Evolutionary conservation across 2,329 filamentous ascomycete species (phyloP), one percentile per base, ranked within the genome.

Genomic region (Hypoxylon rubiginosum): DNA sequence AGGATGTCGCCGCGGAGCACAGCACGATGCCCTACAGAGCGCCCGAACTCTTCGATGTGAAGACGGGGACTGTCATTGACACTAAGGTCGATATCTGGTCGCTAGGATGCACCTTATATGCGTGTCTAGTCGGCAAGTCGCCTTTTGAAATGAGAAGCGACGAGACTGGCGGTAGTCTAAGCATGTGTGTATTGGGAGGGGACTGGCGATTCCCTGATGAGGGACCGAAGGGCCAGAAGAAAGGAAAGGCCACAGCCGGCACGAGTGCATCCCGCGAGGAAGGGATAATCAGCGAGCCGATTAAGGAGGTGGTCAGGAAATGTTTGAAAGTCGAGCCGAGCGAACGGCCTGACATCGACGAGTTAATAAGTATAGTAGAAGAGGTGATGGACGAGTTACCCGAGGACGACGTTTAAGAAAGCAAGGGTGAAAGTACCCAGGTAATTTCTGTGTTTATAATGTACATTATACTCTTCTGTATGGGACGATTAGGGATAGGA

Each of bases 71-170:
- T 52, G 88, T 93, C 54, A 91, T 99, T 75, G 96, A 98, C 80
- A 97, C 94, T 11, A 97, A 97, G 78, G 93, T 97, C 43, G 96
- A 99, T 79, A 97, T 99, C 71, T 99, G 96, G 96, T 97, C 93
- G 15, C 83, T 99, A 21, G 96, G 96, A 55, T 98, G 96, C 83
- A 98, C 96, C n/a, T 85, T 99, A 48, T 99, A 97, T 80, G 96
- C 96, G 39, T 98, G 96, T 76, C 86, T 99, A 9, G 93, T 98
- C 28, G 96, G 96, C 70, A 98, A 99, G 80, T 97, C 92, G 13
- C 96, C 96, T 1, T 99, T 99, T 74, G 96, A 99, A 83, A 92
- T 94, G 77, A 91, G 96, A 66, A 95, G 91, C 71, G 96, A 99
- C 79, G 95, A 99, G 83, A 98, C 96, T 0, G 96, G 96, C 70